phyloP scores from a whole-genome alignment of 2,329 filamentous ascomycete genomes.

The Calonectria leucothoes region DNA sequence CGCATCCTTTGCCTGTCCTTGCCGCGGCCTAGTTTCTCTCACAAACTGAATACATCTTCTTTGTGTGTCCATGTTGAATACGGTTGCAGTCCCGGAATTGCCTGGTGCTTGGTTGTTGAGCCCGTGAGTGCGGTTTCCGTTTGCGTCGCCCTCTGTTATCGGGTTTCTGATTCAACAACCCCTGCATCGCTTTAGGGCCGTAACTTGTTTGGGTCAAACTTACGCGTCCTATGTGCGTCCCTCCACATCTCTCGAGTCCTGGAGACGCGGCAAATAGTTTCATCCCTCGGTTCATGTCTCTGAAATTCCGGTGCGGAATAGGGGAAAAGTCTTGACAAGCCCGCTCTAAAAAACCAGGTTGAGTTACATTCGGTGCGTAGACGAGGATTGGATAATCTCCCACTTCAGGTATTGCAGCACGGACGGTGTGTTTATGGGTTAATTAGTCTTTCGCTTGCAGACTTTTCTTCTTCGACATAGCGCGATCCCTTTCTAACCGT shows the following conservation, averaged over 20 bases:
- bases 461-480: neutral
- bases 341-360: neutral
- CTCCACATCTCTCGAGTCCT: neutral
- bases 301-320: neutral
- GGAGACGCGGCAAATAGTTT: neutral
- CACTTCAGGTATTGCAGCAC: neutral
- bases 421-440: neutral
- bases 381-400: neutral
- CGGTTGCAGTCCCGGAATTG: neutral
- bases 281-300: neutral
- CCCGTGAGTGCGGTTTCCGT: neutral
- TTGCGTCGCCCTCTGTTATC: neutral
- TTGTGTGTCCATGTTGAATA: neutral
- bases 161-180: neutral
- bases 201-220: neutral
- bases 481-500: neutral
- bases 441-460: neutral
- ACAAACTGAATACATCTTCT: neutral
- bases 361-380: neutral
- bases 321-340: neutral
- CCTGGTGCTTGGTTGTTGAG: neutral
- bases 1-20: neutral
- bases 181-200: neutral
- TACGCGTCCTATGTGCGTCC: neutral
- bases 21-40: neutral